Base-by-base conservation (phyloP, 768 basidiomycete genomes). In the Sutorius australiensis region DNA sequence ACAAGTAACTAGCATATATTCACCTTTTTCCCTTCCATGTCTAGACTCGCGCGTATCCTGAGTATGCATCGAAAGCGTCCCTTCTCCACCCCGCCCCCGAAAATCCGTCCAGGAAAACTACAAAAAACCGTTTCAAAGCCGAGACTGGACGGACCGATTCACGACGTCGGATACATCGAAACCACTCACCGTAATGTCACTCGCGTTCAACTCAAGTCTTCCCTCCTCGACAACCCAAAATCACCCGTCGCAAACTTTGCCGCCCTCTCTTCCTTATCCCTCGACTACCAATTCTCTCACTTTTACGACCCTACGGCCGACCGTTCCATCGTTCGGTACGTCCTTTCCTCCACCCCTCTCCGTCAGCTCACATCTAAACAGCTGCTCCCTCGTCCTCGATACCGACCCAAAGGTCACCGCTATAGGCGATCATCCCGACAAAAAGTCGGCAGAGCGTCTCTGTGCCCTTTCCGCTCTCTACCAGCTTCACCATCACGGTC, bases 401-500 rank as follows among this genome's bases (percentile, higher is more conserved):
- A 67, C 63, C 24, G 55, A 50, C n/a, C 66, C 65, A 6, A 68
- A 68, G 12, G 65, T 90, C 32, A 61, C 78, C 50, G 90, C 81
- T 8, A 67, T 84, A 3, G 91, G 89, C 7, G 86, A 91, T 67
- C 71, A 75, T 42, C 11, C 66, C 5, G 74, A 70, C 13, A 83
- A 77, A 67, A 85, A 83, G 59, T 77, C 84, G 19, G 84, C 92
- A 0, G 81, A 87, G 59, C 78, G 79, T 65, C 73, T 93, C n/a
- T 89, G 91, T 6, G 85, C 86, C 1, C 70, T 92, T 24, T 84
- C 84, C 40, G 86, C 84, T 7, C 68, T 88, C 32, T 80, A 87
- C 63, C 89, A 94, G 61, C 65, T 95, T 17, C 77, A 85, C 38
- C 69, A 71, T 16, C 64, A 75, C 19, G 84, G 83, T 27, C 62